Percentiles rank a stretch among this genome's conserved stretches.
Conservation (phyloP, 768 basidiomycete genomes). For the Collybiopsis luxurians region DNA sequence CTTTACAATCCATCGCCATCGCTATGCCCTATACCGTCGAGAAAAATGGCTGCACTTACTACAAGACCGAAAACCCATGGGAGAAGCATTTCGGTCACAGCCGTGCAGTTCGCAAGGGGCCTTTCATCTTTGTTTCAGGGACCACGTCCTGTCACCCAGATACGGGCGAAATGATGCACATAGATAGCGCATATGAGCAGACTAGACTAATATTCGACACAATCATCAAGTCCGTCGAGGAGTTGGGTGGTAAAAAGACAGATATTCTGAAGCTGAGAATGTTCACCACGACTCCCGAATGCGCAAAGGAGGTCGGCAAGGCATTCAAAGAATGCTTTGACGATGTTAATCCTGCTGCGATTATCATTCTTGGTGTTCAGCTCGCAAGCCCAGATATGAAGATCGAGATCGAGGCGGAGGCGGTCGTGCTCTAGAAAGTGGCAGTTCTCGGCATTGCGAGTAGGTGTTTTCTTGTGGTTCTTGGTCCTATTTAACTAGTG, state of each 20-base stretch:
- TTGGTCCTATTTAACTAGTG: too few species aligned
- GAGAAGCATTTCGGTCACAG: constrained; percentile 51
- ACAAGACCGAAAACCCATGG: constrained; percentile 45
- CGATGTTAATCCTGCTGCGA: constrained; percentile 44
- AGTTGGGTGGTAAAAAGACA: constrained; percentile 36
- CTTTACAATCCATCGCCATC: not conserved
- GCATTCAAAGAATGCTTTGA: constrained; percentile 41
- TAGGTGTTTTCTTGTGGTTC: too few species aligned
- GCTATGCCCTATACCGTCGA: not conserved
- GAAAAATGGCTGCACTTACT: constrained; percentile 1
- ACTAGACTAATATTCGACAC: constrained; percentile 40
- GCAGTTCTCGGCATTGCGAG: too few species aligned
- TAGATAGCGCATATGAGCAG: constrained; percentile 45
- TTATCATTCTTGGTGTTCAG: constrained; percentile 45
- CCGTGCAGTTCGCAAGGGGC: constrained; percentile 48
- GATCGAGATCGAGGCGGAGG: constrained; percentile 57
- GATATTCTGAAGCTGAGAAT: constrained; percentile 49
- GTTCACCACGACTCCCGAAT: constrained; percentile 43
- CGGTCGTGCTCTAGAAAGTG: constrained; percentile 23
- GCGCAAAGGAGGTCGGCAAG: constrained; percentile 29
- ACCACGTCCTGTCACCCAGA: constrained; percentile 45
- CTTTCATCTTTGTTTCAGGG: constrained; percentile 52
- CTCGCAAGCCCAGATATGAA: constrained; percentile 48
- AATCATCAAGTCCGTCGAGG: constrained; percentile 41
- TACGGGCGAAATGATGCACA: constrained; percentile 37